Evolutionary conservation across 352 stramenopile species (phyloP).

Genomic region (Elongisporangium prolatum): DNA sequence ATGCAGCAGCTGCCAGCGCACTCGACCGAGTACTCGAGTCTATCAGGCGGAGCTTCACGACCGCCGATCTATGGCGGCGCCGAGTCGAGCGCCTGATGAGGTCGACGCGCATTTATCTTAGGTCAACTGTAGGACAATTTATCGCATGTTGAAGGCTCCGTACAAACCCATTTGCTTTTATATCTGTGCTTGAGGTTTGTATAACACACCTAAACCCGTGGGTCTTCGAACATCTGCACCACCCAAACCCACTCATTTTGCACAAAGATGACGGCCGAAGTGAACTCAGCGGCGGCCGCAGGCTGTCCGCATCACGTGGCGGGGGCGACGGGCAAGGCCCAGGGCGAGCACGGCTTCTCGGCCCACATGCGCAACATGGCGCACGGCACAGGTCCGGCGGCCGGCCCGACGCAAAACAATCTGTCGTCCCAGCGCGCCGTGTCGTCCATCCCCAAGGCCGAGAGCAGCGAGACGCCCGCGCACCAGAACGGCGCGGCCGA

Average conservation of each 20-base stretch:
- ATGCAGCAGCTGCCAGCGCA: background rate
- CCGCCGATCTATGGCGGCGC: background rate
- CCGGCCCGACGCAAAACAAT: conserved; percentile 16
- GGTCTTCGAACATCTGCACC: background rate
- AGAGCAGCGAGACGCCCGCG: conserved; percentile 57
- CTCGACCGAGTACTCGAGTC: background rate
- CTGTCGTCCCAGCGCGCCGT: conserved; percentile 84
- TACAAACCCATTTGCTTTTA: background rate
- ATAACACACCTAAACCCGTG: background rate
- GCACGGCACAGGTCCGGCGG: conserved; percentile 35
- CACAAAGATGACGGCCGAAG: conserved; percentile 54
- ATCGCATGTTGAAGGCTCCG: background rate
- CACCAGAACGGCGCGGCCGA: conserved; percentile 50
- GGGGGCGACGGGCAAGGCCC: conserved; percentile 9
- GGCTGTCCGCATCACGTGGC: conserved; percentile 39
- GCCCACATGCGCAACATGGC: conserved; percentile 67
- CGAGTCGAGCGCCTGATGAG: background rate
- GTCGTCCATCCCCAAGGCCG: conserved; percentile 92
- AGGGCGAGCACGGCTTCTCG: conserved; percentile 13
- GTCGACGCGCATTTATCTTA: background rate
- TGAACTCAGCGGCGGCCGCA: conserved; percentile 54
- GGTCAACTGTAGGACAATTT: background rate
- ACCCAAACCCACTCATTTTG: background rate
- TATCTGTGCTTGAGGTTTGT: background rate
- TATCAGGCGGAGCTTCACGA: background rate